Evolutionary conservation across 345 rosid species (phyloP).

Genomic region (Eucalyptus tenuipes): DNA sequence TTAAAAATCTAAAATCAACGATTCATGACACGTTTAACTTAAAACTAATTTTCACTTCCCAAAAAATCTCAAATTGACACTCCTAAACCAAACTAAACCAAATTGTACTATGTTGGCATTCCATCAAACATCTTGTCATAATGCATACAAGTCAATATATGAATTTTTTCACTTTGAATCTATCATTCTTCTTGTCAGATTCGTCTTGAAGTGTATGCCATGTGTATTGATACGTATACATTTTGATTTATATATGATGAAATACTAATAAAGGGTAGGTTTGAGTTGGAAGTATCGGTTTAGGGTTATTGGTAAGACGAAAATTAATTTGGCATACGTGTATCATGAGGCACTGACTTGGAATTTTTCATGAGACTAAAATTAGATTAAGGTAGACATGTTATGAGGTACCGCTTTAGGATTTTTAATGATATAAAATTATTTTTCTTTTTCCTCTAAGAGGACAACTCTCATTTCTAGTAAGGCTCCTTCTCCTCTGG

Average conservation of each 20-base stretch:
- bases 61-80: rapidly evolving
- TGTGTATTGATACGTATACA: not conserved
- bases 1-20: not conserved
- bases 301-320: not conserved
- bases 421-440: too few relatives aligned
- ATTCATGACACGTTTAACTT: rapidly evolving
- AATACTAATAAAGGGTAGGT: not conserved
- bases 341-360: not conserved
- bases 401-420: rapidly evolving
- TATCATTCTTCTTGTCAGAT: not conserved
- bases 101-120: rapidly evolving
- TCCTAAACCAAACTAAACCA: too few relatives aligned
- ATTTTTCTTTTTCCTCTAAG: not conserved
- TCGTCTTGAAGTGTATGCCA: rapidly evolving
- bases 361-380: not conserved
- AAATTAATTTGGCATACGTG: not conserved
- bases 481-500: not conserved
- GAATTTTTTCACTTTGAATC: not conserved
- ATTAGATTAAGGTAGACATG: not conserved
- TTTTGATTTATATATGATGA: not conserved
- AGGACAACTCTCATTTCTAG: not conserved
- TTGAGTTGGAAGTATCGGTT: not conserved
- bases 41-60: not conserved
- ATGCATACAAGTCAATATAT: not conserved
- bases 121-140: not conserved